phyloP scores from a whole-genome alignment of 1,139 yeast species.

The Magnusiomyces clavatus region DNA sequence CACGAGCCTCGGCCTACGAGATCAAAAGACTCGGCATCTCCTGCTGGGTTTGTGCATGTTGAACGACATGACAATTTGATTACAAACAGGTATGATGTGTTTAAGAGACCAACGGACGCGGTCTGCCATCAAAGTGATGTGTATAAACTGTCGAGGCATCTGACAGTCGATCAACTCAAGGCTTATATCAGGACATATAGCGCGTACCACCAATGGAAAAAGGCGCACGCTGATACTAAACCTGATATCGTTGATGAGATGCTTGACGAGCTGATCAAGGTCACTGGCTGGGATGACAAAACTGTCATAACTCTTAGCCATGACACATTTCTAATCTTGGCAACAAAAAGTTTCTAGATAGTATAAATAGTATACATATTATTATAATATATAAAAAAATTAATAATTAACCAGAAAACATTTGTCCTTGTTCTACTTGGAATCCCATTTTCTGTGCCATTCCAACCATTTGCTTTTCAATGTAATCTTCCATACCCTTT shows the following conservation, averaged over 20 bases:
- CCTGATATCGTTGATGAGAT: slow-evolving; percentile 33
- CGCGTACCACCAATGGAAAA: slow-evolving; percentile 61
- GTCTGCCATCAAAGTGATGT: not conserved
- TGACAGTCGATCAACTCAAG: slow-evolving; percentile 38
- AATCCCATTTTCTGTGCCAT: slow-evolving; percentile 11
- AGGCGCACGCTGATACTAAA: slow-evolving; percentile 27
- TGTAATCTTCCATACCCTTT: slow-evolving; percentile 13
- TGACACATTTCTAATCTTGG: slow-evolving; percentile 51
- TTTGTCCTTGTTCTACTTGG: not conserved
- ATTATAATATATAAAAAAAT: not conserved
- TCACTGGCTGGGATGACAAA: slow-evolving; percentile 40
- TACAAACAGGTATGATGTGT: not conserved
- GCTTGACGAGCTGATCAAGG: slow-evolving; percentile 37
- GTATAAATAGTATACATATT: no score
- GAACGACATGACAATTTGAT: slow-evolving; percentile 26
- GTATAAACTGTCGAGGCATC: slow-evolving; percentile 9
- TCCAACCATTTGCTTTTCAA: slow-evolving; percentile 11
- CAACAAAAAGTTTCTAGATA: slow-evolving; percentile 17
- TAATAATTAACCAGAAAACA: slow-evolving; percentile 8
- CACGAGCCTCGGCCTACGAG: not conserved
- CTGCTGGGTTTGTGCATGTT: slow-evolving; percentile 38
- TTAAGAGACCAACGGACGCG: not conserved
- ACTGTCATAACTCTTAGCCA: slow-evolving; percentile 45
- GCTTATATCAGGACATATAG: slow-evolving; percentile 60
- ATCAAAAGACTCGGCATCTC: not conserved